Base-by-base conservation (phyloP, 306 rosid genomes). In the Quercus parvula region DNA sequence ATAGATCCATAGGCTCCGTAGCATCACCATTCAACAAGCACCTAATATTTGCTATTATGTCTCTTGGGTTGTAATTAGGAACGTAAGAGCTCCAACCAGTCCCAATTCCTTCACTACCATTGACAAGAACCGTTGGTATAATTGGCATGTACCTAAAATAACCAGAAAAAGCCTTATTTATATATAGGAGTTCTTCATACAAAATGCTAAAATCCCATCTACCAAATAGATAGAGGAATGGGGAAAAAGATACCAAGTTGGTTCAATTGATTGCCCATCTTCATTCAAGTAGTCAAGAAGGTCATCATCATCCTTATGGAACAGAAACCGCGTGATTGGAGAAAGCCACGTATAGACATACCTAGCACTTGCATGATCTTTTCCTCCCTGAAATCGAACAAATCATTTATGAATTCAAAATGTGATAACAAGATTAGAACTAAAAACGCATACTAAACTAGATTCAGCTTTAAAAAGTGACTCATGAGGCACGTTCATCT, bases 41-140 rank as follows among this genome's bases (percentile, higher is more conserved):
- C 88, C 91, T 91, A 9, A 91, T 83, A 61, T 95, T 95, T 63
- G 86, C 92, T 78, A 90, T 84, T n/a, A 95, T 87, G 5, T 95
- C 99, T 85, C 95, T 87, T 27, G 99, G 98, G 77, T 91, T 95
- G 75, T 95, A 95, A 70, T 95, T 95, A 10, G 99, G 99, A 79
- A 95, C 78, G 85, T 85, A 91, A 12, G 98, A 91, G 82, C 97
- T 92, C 99, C 97, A 95, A 8, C 97, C 96, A 0, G 97, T 92
- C 76, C 97, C 98, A 75, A 95, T 92, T 69, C 98, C 99, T 77
- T 95, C 99, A 81, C 99, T 90, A 35, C 99, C 99, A 78, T 95
- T 95, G 76, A 90, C 99, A 74, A 95, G 97, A 79, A 95, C 99
- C 52, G 85, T 75, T 2, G 98, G 99, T 66, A 95, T 91, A 78